Conservation (phyloP, 2,329 filamentous ascomycete genomes). For the Aspergillus viridinutans region DNA sequence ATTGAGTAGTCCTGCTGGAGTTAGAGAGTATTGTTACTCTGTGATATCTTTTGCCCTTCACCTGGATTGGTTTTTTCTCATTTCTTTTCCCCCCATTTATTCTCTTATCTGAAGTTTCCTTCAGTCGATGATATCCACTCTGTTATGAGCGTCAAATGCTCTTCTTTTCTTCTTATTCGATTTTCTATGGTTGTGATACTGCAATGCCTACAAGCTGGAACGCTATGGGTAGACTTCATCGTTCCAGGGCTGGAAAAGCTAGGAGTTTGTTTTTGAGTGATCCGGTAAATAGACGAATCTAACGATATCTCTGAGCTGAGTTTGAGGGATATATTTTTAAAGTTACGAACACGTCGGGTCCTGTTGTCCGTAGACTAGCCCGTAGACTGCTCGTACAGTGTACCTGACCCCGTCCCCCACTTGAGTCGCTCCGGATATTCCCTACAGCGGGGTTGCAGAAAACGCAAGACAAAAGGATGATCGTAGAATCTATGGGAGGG, state of each 20-base stretch:
- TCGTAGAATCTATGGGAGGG: not conserved
- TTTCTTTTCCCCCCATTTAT: constrained; percentile 13
- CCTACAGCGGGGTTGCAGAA: constrained; percentile 14
- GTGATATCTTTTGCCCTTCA: constrained; percentile 4
- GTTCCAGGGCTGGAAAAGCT: not conserved
- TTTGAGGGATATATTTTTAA: not conserved
- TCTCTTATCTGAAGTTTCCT: constrained; percentile 7
- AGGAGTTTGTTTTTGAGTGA: not conserved
- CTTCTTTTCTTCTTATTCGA: constrained; percentile 5
- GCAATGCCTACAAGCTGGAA: not conserved
- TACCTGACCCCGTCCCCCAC: not conserved
- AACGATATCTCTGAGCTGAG: not conserved
- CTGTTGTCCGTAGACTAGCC: not conserved
- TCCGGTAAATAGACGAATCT: not conserved
- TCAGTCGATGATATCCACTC: constrained; percentile 22
- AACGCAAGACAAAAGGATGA: not conserved
- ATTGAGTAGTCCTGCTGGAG: not conserved
- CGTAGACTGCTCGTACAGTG: not conserved
- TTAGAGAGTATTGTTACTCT: constrained; percentile 3
- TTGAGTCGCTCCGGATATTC: constrained; percentile 11
- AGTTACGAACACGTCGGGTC: not conserved
- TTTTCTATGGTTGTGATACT: not conserved
- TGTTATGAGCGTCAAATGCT: constrained; percentile 15
- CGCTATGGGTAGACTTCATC: not conserved
- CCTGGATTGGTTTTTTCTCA: constrained; percentile 2